Evolutionary conservation across 129 eudicot species (phyloP).

Genomic region (Centella asiatica): DNA sequence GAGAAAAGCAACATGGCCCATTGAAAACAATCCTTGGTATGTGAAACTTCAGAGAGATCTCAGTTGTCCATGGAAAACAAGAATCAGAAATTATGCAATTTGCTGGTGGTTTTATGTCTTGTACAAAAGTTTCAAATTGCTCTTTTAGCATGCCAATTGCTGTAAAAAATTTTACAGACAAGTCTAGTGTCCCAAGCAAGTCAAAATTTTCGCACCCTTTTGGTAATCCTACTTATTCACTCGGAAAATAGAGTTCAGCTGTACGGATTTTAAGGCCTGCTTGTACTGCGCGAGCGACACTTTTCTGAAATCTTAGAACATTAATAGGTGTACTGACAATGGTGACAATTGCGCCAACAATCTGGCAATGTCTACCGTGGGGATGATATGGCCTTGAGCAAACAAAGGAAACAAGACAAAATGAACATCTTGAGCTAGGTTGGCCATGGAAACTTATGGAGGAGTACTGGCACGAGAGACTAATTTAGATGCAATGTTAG

Average conservation of each 20-base stretch:
- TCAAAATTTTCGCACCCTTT: slow-evolving; percentile 46
- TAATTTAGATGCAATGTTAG: no score
- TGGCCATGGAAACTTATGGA: slow-evolving; percentile 2
- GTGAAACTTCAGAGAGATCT: slow-evolving; percentile 28
- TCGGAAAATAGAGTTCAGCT: slow-evolving; percentile 30
- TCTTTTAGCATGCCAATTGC: slow-evolving; percentile 29
- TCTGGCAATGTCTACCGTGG: slow-evolving; percentile 41
- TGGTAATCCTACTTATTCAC: slow-evolving; percentile 36
- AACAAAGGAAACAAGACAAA: slow-evolving; percentile 35
- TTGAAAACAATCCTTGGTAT: slow-evolving; percentile 61
- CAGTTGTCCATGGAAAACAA: slow-evolving; percentile 40
- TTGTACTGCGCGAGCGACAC: slow-evolving; percentile 20
- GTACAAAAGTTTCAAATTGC: slow-evolving; percentile 26
- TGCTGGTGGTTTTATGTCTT: slow-evolving; percentile 23
- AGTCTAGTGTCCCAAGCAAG: slow-evolving; percentile 21
- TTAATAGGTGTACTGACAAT: slow-evolving; percentile 39
- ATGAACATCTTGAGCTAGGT: slow-evolving; percentile 25
- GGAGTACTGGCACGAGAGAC: no score
- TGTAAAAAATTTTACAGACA: slow-evolving; percentile 6
- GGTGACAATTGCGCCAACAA: slow-evolving; percentile 35
- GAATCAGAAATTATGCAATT: slow-evolving; percentile 44
- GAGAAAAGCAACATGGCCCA: slow-evolving; percentile 50
- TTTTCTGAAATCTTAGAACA: slow-evolving; percentile 24
- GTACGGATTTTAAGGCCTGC: slow-evolving; percentile 30
- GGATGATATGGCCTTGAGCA: slow-evolving; percentile 52